Evolutionary conservation across 163 green algal species (phyloP).

Genomic region (Chlamydomonas reinhardtii): DNA sequence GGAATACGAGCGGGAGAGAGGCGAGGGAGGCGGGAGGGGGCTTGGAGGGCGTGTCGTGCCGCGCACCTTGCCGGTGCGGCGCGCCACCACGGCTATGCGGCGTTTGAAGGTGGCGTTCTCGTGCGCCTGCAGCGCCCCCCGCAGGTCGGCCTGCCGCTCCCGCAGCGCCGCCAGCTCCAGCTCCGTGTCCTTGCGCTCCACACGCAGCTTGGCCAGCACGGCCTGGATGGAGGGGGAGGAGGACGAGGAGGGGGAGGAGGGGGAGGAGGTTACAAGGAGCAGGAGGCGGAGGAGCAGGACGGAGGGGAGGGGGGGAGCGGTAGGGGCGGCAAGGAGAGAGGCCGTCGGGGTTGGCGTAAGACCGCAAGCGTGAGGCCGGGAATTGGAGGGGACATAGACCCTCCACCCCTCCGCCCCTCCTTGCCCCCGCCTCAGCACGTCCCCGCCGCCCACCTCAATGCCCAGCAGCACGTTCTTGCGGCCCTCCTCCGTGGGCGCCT

Average conservation of each 20-base stretch:
- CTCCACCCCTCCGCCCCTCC: neutral
- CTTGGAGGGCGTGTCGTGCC: too few relatives aligned
- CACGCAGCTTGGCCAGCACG: constrained; percentile 41
- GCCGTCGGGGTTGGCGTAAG: too few relatives aligned
- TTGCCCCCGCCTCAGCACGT: too few relatives aligned
- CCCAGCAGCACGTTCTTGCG: constrained; percentile 41
- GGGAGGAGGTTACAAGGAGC: neutral
- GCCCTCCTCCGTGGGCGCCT: constrained; percentile 44
- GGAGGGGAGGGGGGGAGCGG: too few relatives aligned
- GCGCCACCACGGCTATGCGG: neutral
- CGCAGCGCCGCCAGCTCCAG: constrained; percentile 5
- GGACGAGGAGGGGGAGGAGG: neutral
- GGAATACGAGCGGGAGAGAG: too few relatives aligned
- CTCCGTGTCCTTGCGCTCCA: constrained; percentile 45
- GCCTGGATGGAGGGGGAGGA: constrained; percentile 1
- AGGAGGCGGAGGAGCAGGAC: neutral
- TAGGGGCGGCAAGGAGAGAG: too few relatives aligned
- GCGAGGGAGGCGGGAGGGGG: too few relatives aligned
- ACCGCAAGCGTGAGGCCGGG: too few relatives aligned
- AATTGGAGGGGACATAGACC: too few relatives aligned
- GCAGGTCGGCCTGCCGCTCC: constrained; percentile 1
- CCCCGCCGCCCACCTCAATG: constrained; percentile 25
- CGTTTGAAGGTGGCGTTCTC: constrained; percentile 37
- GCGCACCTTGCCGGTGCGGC: constrained; percentile 12
- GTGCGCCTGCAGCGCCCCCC: neutral